Percentiles rank a stretch among this genome's conserved stretches.
These are phyloP conservation scores for Zygnema circumcarinatum DNA, from an alignment of 139 green algal genomes.

Conservation along the genomic window DNA sequence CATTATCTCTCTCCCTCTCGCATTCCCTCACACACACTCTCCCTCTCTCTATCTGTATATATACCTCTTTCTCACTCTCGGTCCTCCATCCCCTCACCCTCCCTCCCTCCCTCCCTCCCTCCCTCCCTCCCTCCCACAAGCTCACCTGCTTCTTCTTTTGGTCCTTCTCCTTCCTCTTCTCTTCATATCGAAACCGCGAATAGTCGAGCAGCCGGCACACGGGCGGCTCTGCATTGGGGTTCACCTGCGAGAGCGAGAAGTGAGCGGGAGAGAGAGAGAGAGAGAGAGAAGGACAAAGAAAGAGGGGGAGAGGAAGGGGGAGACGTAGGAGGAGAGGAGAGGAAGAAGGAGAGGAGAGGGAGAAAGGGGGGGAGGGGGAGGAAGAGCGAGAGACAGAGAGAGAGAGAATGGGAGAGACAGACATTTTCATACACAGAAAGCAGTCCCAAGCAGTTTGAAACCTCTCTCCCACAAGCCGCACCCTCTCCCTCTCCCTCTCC, in stretches of 20 bases:
- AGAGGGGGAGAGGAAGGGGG: not conserved
- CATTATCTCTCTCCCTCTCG: too few relatives aligned
- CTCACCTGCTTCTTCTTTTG: slow-evolving; percentile 20
- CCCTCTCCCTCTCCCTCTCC: too few relatives aligned
- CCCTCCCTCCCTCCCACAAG: too few relatives aligned
- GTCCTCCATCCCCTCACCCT: too few relatives aligned
- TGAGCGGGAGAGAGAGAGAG: not conserved
- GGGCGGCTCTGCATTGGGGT: slow-evolving; percentile 21
- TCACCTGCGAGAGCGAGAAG: slow-evolving; percentile 5
- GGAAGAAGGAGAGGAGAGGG: not conserved
- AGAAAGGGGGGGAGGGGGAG: not conserved
- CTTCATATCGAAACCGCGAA: slow-evolving; percentile 19
- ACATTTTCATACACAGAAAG: too few relatives aligned
- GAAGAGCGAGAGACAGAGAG: not conserved
- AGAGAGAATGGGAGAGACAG: not conserved
- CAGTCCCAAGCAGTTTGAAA: too few relatives aligned
- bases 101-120: too few relatives aligned
- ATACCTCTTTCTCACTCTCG: too few relatives aligned
- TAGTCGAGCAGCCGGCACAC: slow-evolving; percentile 45
- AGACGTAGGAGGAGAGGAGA: not conserved
- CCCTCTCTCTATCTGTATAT: too few relatives aligned
- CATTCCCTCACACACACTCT: too few relatives aligned
- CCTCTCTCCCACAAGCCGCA: too few relatives aligned
- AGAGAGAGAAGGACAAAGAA: not conserved
- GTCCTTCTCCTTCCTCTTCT: slow-evolving; percentile 34